phyloP scores from a whole-genome alignment of 73 alveolate genomes.

The Halteria grandinella region DNA sequence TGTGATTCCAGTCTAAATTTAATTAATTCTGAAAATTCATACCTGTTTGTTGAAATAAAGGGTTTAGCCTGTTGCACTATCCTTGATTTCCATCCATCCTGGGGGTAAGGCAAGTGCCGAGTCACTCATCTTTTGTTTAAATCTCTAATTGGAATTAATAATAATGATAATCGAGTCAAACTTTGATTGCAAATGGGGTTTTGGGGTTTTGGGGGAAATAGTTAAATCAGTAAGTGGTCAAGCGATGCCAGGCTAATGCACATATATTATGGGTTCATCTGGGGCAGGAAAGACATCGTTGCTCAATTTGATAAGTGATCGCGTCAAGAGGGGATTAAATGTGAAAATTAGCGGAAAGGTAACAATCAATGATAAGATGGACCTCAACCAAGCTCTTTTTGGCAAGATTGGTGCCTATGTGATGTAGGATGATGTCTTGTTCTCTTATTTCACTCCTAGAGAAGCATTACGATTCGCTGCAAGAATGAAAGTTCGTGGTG shows the following conservation, averaged over 20 bases:
- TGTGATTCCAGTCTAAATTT: constrained; percentile 42
- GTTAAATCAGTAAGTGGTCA: constrained; percentile 14
- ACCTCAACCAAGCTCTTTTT: not conserved
- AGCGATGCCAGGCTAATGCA: constrained; percentile 44
- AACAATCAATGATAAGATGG: not conserved
- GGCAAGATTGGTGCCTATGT: constrained; percentile 62
- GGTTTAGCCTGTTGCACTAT: constrained; percentile 24
- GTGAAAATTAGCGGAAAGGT: constrained; percentile 15
- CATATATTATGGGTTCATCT: constrained; percentile 56
- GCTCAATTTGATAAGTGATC: constrained; percentile 22
- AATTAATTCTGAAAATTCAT: not conserved
- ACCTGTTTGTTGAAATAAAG: constrained; percentile 37
- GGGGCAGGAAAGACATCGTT: constrained; percentile 61
- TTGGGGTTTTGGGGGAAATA: not conserved
- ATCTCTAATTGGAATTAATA: no score
- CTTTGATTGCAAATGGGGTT: not conserved
- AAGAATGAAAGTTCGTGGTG: not conserved
- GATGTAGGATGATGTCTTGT: constrained; percentile 78
- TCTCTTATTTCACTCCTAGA: constrained; percentile 67
- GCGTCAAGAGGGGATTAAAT: not conserved
- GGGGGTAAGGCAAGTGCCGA: no score
- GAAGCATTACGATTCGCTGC: constrained; percentile 81
- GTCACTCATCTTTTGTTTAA: constrained; percentile 3
- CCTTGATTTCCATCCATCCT: constrained; percentile 31
- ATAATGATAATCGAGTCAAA: not conserved